phyloP scores from a whole-genome alignment of 805 yeast genomes.

The Blastobotrys americana region DNA sequence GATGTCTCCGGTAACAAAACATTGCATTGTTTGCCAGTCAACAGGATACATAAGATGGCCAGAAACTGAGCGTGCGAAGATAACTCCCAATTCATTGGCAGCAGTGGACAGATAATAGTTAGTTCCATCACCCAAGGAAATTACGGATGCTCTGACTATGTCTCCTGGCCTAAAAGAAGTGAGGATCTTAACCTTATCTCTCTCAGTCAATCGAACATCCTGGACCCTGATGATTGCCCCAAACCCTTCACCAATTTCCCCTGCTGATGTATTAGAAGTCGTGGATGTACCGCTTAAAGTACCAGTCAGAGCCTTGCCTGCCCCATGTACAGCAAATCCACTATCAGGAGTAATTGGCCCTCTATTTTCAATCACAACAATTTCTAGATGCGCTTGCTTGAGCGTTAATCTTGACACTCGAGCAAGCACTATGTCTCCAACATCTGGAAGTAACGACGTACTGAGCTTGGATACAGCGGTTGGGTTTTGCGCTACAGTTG shows the following conservation, averaged over 20 bases:
- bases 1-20: constrained; percentile 61
- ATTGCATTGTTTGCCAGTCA: constrained; percentile 94
- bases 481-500: constrained; percentile 11
- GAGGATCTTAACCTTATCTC: constrained; percentile 74
- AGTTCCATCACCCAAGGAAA: constrained; percentile 88
- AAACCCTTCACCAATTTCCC: constrained; percentile 78
- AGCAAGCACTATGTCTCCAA: constrained; percentile 75
- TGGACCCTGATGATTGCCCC: constrained; percentile 80
- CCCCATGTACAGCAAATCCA: constrained; percentile 58
- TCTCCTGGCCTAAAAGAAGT: constrained; percentile 89
- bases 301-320: constrained; percentile 22
- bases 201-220: constrained; percentile 84
- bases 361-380: constrained; percentile 57
- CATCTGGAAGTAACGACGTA: constrained; percentile 52
- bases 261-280: constrained; percentile 25
- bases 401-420: constrained; percentile 59
- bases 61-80: constrained; percentile 69
- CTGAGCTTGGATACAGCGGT: constrained; percentile 9
- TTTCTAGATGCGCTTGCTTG: constrained; percentile 73
- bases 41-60: constrained; percentile 79
- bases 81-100: constrained; percentile 85
- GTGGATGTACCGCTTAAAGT: not conserved
- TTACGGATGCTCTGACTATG: constrained; percentile 71
- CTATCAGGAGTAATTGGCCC: constrained; percentile 51
- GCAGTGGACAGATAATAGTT: constrained; percentile 88